Percentiles rank a stretch among this genome's conserved stretches.
Conservation (phyloP, 495 filamentous ascomycete species). For the Aspergillus asperescens region DNA sequence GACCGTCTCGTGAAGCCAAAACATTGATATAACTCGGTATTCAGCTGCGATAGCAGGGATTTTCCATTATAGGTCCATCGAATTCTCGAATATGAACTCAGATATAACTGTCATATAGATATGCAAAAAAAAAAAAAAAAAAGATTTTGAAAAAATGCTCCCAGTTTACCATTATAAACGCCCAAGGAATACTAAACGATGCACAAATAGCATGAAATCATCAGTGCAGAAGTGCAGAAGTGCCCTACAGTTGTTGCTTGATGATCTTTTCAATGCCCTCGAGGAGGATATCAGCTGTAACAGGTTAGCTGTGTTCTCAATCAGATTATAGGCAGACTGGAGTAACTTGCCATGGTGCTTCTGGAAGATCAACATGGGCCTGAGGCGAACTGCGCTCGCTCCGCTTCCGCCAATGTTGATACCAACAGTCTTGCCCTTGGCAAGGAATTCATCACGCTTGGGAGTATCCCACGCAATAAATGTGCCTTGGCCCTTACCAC, state of each 20-base stretch:
- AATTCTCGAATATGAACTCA: constrained; percentile 2
- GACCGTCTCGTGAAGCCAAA: neutral
- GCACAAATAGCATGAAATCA: neutral
- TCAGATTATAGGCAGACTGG: neutral
- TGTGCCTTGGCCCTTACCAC: constrained; percentile 91
- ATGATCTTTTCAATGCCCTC: constrained; percentile 73
- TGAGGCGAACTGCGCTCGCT: constrained; percentile 69
- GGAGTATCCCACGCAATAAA: constrained; percentile 97
- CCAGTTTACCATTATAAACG: constrained; percentile 9
- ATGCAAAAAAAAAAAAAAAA: neutral
- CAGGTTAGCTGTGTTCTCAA: constrained; percentile 20
- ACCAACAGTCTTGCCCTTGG: constrained; percentile 66
- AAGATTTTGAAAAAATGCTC: neutral
- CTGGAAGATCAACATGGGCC: constrained; percentile 97
- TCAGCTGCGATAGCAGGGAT: neutral
- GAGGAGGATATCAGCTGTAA: constrained; percentile 55
- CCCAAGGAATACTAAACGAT: constrained; percentile 12
- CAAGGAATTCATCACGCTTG: constrained; percentile 76
- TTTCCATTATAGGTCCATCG: neutral
- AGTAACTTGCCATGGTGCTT: constrained; percentile 71
- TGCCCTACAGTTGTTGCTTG: constrained; percentile 48
- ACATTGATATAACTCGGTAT: neutral
- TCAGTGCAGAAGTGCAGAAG: neutral
- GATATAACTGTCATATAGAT: constrained; percentile 2
- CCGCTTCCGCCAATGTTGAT: constrained; percentile 93